phyloP scores from a whole-genome alignment of 2,329 filamentous ascomycete species.

The Cladosporium sphaerospermum region DNA sequence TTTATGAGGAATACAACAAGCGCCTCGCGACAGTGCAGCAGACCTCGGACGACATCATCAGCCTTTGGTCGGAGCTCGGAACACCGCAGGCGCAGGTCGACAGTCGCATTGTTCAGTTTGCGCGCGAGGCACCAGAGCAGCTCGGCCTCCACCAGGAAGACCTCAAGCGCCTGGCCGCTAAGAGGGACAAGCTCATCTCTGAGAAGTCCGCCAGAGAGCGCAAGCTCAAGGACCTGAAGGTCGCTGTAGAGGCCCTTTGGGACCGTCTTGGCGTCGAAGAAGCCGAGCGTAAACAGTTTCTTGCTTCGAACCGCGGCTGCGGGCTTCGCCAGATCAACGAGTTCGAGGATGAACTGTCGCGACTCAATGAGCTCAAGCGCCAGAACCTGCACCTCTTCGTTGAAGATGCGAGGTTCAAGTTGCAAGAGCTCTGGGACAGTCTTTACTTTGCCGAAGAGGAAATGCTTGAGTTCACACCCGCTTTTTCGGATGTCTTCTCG shows the following conservation, averaged over 20 bases:
- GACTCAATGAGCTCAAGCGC: conserved; percentile 85
- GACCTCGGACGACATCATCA: conserved; percentile 77
- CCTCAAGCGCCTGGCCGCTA: conserved; percentile 62
- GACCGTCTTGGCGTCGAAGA: conserved; percentile 79
- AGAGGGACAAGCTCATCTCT: conserved; percentile 74
- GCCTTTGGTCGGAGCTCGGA: conserved; percentile 91
- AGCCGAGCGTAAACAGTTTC: conserved; percentile 73
- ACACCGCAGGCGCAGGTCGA: conserved; percentile 93
- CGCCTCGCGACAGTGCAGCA: conserved; percentile 70
- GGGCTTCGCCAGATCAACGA: conserved; percentile 90
- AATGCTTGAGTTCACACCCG: conserved; percentile 96
- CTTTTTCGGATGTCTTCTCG: conserved; percentile 86
- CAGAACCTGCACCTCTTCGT: conserved; percentile 95
- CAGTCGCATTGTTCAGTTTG: conserved; percentile 75
- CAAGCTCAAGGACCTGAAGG: conserved; percentile 67
- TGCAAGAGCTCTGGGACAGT: conserved; percentile 92
- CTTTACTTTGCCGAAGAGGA: conserved; percentile 96
- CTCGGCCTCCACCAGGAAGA: conserved; percentile 88
- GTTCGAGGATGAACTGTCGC: conserved; percentile 81
- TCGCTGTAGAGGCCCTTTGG: conserved; percentile 81
- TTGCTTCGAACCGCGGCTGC: conserved; percentile 82
- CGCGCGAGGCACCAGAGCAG: conserved; percentile 86
- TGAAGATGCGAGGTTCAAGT: conserved; percentile 81
- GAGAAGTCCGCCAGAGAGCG: conserved; percentile 85
- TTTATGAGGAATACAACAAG: conserved; percentile 93